These are phyloP conservation scores for Citrus sp. DNA, from an alignment of 345 rosid species.

Conservation along the genomic window DNA sequence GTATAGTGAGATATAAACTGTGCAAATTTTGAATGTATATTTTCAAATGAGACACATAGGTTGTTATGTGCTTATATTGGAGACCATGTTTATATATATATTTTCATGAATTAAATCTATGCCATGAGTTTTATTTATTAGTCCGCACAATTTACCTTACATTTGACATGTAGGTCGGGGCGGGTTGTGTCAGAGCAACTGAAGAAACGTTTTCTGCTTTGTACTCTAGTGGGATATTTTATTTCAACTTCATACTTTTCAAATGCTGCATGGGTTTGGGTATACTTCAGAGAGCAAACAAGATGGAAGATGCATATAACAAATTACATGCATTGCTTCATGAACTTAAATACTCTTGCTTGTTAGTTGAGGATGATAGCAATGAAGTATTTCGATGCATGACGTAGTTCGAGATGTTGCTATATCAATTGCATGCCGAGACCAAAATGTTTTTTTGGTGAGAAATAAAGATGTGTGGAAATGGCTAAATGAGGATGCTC, in stretches of 20 bases:
- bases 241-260: neutral
- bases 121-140: no score
- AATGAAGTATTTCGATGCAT: neutral
- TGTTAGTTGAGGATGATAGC: neutral
- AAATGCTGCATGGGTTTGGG: constrained; percentile 11
- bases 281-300: neutral
- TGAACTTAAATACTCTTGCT: constrained; percentile 3
- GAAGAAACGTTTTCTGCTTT: neutral
- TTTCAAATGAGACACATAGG: no score
- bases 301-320: constrained; percentile 5
- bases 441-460: neutral
- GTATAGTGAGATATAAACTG: no score
- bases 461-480: neutral
- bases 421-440: constrained; percentile 9
- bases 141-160: no score
- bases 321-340: neutral
- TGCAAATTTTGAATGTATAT: no score
- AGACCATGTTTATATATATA: no score
- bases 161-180: no score
- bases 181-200: neutral
- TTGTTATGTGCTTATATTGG: no score
- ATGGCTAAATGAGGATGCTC: neutral
- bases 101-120: no score
- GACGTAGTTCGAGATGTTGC: neutral
- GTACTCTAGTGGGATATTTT: neutral